phyloP scores from a whole-genome alignment of 345 rosid species.

The Mangifera indica region DNA sequence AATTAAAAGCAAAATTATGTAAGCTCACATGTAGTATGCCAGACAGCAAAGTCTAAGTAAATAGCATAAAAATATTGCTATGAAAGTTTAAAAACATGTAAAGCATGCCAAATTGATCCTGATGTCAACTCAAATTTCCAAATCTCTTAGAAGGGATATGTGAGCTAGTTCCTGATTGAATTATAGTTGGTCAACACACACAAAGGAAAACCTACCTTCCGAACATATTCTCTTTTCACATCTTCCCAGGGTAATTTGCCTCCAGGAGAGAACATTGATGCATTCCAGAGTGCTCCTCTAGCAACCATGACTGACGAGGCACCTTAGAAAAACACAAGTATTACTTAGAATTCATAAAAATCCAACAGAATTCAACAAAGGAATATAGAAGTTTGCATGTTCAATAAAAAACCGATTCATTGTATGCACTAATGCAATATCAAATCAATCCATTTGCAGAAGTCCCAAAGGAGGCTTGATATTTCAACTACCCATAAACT shows the following conservation, averaged over 20 bases:
- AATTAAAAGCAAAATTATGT: constrained; percentile 25
- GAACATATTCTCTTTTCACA: constrained; percentile 60
- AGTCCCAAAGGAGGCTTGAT: not conserved
- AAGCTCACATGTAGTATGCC: not conserved
- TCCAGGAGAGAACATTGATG: constrained; percentile 77
- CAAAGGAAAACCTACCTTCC: constrained; percentile 49
- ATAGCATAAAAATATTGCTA: constrained; percentile 7
- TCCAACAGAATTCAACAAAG: not conserved
- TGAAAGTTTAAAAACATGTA: constrained; percentile 1
- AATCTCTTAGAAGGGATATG: constrained; percentile 12
- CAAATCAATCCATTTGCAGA: not conserved
- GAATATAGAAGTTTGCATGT: not conserved
- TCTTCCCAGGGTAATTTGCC: constrained; percentile 75
- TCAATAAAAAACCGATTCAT: not conserved
- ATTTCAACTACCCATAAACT: not conserved
- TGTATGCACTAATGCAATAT: not conserved
- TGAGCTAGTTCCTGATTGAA: not conserved
- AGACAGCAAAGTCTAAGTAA: constrained; percentile 1
- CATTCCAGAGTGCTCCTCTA: constrained; percentile 97
- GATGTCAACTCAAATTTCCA: not conserved
- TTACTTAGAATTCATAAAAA: constrained; percentile 4
- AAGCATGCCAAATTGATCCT: not conserved
- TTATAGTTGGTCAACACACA: not conserved
- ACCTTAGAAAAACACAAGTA: constrained; percentile 38
- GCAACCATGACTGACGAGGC: constrained; percentile 92